Conservation (phyloP, 805 yeast species). For the Teunomyces pallodes region DNA sequence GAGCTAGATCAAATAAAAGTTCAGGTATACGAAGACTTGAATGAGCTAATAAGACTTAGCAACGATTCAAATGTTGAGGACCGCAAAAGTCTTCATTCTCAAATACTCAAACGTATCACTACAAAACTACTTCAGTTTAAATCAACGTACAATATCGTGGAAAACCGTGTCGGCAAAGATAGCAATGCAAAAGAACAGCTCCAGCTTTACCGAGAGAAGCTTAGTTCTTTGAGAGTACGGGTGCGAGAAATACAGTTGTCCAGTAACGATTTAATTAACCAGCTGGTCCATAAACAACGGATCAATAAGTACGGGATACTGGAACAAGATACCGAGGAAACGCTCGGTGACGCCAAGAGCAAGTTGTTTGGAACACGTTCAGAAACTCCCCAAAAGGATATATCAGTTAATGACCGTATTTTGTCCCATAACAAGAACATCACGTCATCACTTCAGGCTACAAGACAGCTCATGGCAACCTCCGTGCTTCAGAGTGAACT, state of each 20-base stretch:
- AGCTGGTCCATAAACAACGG: conserved; percentile 29
- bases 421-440: conserved; percentile 46
- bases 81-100: conserved; percentile 8
- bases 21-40: conserved; percentile 17
- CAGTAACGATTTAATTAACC: conserved; percentile 24
- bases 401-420: conserved; percentile 37
- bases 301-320: conserved; percentile 19
- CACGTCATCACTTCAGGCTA: conserved; percentile 45
- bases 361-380: conserved; percentile 24
- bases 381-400: background rate
- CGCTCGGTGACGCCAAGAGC: conserved; percentile 5
- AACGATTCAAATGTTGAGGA: conserved; percentile 6
- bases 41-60: conserved; percentile 11
- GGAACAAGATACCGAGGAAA: background rate
- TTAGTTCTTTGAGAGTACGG: conserved; percentile 18
- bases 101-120: conserved; percentile 8
- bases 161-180: conserved; percentile 1
- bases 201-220: conserved; percentile 19
- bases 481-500: conserved; percentile 51
- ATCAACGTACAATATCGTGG: background rate
- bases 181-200: background rate
- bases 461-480: conserved; percentile 48
- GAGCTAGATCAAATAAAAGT: conserved; percentile 22
- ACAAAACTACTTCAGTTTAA: conserved; percentile 6
- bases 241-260: conserved; percentile 30